Base-by-base conservation (phyloP, 805 yeast genomes). In the Barnettozyma pratensis region DNA sequence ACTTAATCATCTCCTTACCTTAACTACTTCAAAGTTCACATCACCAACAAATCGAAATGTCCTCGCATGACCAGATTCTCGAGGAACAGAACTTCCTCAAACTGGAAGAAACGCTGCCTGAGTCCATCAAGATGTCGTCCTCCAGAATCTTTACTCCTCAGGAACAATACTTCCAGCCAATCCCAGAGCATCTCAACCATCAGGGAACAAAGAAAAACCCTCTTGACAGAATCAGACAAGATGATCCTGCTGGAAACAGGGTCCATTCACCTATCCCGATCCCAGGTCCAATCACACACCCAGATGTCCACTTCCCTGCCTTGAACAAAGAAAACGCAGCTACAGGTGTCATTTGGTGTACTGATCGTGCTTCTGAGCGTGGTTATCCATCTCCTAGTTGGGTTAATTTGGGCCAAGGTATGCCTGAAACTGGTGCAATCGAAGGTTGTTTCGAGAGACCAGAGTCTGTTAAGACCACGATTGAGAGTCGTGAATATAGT, bases 361-460 rank as follows among this genome's bases (percentile, higher is more conserved):
- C 85, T 1, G 84, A 79, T 56, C 67, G 83, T 52, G 85, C 85
- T 31, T 63, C 67, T 40, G 83, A 76, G 52, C 75, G 79, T 58
- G 85, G 85, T 0, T 79, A 67, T 58, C 71, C 52, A 11, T 34
- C 34, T 10, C 62, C 60, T 19, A 57, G 56, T 26, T 79, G 84
- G 84, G 77, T 81, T 37, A 79, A 79, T 59, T 66, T 79, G 60
- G 85, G 85, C 39, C 85, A 79, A 60, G 85, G 85, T 42, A 80
- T 81, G 48, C 84, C 85, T 4, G 84, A 79, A 59, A 82, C 79
- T 46, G 83, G 83, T 26, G 80, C 76, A 42, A 67, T 79, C 41
- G 79, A 79, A 3, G 84, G 84, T 4, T 79, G 83, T 32, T 77
- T 78, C 60, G 68, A 70, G 46, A 67, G 82, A 60, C 85, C 85